A percentile compares a stretch with the other conserved stretches of the same genome.
Conservation (phyloP, 345 rosid genomes). For the Lenwebbia sp. region DNA sequence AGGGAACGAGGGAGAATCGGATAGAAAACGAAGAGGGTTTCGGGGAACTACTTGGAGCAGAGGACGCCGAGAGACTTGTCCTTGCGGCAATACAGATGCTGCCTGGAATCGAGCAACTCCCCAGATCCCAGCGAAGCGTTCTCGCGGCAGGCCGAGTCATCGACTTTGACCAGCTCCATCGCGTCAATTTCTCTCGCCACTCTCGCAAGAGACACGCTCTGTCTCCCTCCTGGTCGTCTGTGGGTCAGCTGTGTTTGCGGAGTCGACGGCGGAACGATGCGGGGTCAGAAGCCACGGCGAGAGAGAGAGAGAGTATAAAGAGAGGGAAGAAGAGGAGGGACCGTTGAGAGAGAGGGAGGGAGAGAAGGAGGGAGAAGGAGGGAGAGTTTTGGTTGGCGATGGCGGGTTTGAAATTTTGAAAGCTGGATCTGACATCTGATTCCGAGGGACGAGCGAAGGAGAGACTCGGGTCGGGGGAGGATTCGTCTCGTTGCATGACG, state of each 20-base stretch:
- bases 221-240: not conserved
- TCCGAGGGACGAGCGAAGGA: not conserved
- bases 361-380: not conserved
- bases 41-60: constrained; percentile 40
- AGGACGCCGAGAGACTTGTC: constrained; percentile 73
- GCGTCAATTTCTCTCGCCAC: not conserved
- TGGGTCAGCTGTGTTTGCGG: not conserved
- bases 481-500: not conserved
- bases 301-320: not conserved
- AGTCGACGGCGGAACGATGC: not conserved
- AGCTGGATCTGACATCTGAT: not conserved
- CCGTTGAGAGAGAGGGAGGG: not conserved
- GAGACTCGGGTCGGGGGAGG: not conserved
- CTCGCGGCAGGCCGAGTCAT: not conserved
- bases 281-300: not conserved
- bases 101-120: constrained; percentile 29
- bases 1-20: not conserved
- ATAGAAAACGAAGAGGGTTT: not conserved
- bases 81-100: constrained; percentile 48
- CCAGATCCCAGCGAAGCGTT: not conserved
- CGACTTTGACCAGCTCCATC: not conserved
- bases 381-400: not conserved
- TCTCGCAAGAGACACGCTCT: not conserved
- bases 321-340: not conserved
- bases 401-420: constrained; percentile 11